Conservation (phyloP, 139 green algal genomes). For the Eudorina sp. region DNA sequence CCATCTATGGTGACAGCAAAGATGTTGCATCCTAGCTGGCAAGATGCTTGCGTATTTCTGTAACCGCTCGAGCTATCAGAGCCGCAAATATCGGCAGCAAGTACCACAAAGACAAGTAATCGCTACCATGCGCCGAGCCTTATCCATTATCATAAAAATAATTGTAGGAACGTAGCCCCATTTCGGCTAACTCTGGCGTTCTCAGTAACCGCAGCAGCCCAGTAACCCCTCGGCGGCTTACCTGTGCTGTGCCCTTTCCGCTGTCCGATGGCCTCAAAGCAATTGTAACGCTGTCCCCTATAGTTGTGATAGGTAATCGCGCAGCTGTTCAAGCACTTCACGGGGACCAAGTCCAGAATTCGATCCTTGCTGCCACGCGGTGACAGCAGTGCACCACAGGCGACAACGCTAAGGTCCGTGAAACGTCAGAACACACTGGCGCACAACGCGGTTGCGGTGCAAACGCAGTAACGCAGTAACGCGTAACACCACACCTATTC, state of each 20-base stretch:
- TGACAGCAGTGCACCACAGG: background rate
- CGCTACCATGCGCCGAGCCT: background rate
- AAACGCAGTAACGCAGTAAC: background rate
- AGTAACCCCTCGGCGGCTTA: constrained; percentile 13
- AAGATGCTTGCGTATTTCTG: background rate
- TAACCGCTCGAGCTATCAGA: background rate
- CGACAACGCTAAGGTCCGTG: background rate
- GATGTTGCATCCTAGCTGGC: background rate
- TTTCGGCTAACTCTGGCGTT: background rate
- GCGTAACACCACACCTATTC: background rate
- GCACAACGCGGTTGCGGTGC: background rate
- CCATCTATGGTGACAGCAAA: background rate
- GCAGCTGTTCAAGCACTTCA: background rate
- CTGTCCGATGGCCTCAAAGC: background rate
- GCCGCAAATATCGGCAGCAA: background rate
- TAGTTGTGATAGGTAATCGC: background rate
- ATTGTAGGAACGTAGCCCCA: background rate
- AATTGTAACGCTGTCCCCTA: background rate
- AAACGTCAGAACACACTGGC: background rate
- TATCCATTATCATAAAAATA: too few relatives aligned
- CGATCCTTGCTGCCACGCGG: background rate
- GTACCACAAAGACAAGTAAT: background rate
- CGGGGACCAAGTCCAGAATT: background rate
- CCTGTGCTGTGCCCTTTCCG: background rate
- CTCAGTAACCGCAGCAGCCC: background rate